Evolutionary conservation across 1,284 basidiomycete genomes (phyloP).

Genomic region (Earliella scabrosa): DNA sequence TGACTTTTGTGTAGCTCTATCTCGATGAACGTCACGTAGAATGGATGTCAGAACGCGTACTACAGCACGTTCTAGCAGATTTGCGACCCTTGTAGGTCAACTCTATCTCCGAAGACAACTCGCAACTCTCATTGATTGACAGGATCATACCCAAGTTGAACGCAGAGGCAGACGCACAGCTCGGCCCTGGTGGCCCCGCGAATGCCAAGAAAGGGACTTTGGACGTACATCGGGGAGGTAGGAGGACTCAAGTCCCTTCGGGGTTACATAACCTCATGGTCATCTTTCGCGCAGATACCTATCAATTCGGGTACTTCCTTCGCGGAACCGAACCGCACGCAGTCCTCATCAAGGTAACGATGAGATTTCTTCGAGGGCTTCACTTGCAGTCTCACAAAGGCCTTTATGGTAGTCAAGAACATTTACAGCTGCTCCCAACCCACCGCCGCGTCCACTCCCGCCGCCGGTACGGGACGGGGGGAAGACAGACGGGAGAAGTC

Average conservation of each 20-base stretch:
- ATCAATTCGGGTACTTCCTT: constrained; percentile 83
- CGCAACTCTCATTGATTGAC: neutral
- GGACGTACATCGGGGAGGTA: constrained; percentile 78
- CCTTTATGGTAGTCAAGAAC: constrained; percentile 48
- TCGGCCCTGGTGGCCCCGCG: constrained; percentile 42
- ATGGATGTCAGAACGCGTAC: constrained; percentile 77
- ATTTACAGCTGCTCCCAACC: constrained; percentile 49
- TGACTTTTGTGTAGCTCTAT: constrained; percentile 55
- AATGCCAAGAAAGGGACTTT: constrained; percentile 63
- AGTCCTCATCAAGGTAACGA: constrained; percentile 73
- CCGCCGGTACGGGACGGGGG: constrained; percentile 24
- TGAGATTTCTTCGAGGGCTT: no score
- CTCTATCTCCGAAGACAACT: neutral
- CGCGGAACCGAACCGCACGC: constrained; percentile 77
- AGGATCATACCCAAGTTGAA: constrained; percentile 73
- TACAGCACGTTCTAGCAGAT: constrained; percentile 75
- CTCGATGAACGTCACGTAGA: constrained; percentile 76
- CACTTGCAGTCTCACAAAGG: neutral
- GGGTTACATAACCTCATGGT: no score
- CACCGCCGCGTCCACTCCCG: constrained; percentile 20
- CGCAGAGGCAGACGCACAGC: constrained; percentile 53
- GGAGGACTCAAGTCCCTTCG: no score
- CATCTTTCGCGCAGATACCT: constrained; percentile 52
- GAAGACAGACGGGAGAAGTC: constrained; percentile 8
- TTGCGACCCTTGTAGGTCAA: constrained; percentile 63